Base-by-base conservation (phyloP, 176 grass and related monocot species). In the Juncus effusus region DNA sequence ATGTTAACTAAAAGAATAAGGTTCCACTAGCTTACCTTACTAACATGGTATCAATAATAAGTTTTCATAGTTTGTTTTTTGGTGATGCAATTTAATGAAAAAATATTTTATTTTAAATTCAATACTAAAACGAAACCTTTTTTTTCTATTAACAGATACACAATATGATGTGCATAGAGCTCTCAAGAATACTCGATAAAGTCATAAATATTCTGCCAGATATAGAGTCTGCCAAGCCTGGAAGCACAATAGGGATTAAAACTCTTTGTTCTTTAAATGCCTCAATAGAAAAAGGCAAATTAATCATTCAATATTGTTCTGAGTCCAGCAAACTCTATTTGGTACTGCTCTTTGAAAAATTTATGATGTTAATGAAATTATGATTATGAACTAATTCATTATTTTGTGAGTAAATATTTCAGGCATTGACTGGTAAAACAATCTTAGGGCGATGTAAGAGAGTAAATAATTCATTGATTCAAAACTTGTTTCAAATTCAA, bases 281-380 rank as follows among this genome's bases (percentile, higher is more conserved):
- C 6, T 49, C 73, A 52, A 42, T 82, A 64, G 66, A 63, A 38
- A 82, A 82, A 60, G 74, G 70, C 51, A 82, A 73, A 42, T 41
- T 36, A 56, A 50, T 82, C 36, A 55, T 82, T 57, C 66, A 49
- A 61, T 59, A 77, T 69, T 82, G 80, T 62, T 36, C 74, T 50
- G 74, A 82, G 10, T 82, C 51, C 51, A 82, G 80, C 67, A 77
- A 77, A 35, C 74, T 82, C 51, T 82, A 82, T 60, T 73, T 82
- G 74, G 80, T 82, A 57, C 16, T 49, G 59, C 9, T 39, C 14
- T 36, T 56, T 70, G 9, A 5, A 9, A 47, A 47, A 47, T 6
- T 47, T 47, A 47, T 47, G 44, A 9, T 8, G 63, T 38, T 6
- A 3, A n/a, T 41, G 36, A 44, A 7, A 13, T 54, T 64, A 53